Evolutionary conservation across 495 filamentous ascomycete genomes (phyloP).

Genomic region (Xylaria flabelliformis): DNA sequence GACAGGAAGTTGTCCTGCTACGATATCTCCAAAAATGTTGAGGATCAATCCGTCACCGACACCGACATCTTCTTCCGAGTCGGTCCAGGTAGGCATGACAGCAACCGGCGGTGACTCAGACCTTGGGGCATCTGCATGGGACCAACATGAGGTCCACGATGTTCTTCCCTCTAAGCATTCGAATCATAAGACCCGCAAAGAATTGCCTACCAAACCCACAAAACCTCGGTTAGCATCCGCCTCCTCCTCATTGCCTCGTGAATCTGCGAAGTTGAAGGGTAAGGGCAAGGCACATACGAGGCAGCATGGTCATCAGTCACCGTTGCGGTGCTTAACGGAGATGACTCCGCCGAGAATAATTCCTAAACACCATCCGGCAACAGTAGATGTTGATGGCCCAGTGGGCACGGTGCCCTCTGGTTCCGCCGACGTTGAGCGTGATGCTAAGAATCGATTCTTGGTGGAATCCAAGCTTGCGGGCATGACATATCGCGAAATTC

Average conservation of each 20-base stretch:
- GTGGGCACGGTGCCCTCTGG: neutral
- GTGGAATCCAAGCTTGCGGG: constrained; percentile 68
- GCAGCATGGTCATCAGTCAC: neutral
- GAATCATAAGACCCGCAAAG: constrained; percentile 39
- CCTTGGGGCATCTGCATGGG: constrained; percentile 25
- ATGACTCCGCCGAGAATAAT: neutral
- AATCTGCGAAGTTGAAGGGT: constrained; percentile 24
- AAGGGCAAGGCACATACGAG: constrained; percentile 25
- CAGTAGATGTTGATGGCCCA: neutral
- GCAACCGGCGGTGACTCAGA: constrained; percentile 31
- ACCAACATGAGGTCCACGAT: constrained; percentile 27
- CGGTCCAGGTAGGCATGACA: constrained; percentile 38
- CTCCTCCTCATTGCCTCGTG: constrained; percentile 27
- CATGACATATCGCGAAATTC: constrained; percentile 82
- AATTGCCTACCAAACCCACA: constrained; percentile 40
- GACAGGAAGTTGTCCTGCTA: constrained; percentile 33
- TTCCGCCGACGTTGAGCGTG: constrained; percentile 24
- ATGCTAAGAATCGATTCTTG: constrained; percentile 67
- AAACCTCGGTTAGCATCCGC: constrained; percentile 54
- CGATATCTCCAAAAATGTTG: constrained; percentile 49
- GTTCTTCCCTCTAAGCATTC: constrained; percentile 25
- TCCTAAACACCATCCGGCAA: neutral
- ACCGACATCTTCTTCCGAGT: constrained; percentile 44
- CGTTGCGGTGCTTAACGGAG: constrained; percentile 1
- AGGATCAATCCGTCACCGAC: constrained; percentile 42